Evolutionary conservation across 139 green algal species (phyloP), one percentile per base, ranked within the genome.

Genomic region (Mychonastes homosphaera): DNA sequence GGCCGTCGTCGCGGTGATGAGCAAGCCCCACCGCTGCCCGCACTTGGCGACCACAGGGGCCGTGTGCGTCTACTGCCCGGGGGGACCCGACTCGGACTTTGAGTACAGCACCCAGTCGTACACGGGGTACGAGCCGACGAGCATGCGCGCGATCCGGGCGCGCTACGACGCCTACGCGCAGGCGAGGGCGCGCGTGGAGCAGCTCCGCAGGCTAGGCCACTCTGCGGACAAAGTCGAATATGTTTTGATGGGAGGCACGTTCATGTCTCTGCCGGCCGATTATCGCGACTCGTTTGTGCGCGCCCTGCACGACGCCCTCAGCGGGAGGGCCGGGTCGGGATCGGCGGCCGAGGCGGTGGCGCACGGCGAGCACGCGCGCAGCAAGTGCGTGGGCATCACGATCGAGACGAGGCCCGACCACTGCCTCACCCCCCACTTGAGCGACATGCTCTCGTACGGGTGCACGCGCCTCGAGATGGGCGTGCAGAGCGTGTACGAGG

Each of bases 171-270:
- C 89, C 3, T 95, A 95, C 62, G 83, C 95, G 28, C 82, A 90
- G 71, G 77, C 70, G 30, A 39, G 62, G n/a, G 19, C 73, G 1
- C 75, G 91, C 0, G 86, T 98, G 32, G 91, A 98, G 67, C 91
- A 98, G 75, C 81, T 98, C 66, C 70, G 85, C 26, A 85, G 84
- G 62, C 75, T 98, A 40, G 91, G 91, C 1, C 91, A 98, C 72
- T 79, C 62, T 4, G 91, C 96, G 27, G 91, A 98, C 77, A 98
- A 98, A 79, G 89, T 96, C 23, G 91, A 98, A 79, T 98, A 90
- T 77, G 96, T 98, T 63, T 74, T 98, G 2, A 98, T 98, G 91
- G 90, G 91, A n/a, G 91, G 91, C 47, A 98, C 91, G 35, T 98
- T 98, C 76, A 97, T 98, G 91, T 90, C 77, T 5, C 71, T 98